phyloP scores from a whole-genome alignment of 257 asterid genomes.

The Ajuga chamaepitys region DNA sequence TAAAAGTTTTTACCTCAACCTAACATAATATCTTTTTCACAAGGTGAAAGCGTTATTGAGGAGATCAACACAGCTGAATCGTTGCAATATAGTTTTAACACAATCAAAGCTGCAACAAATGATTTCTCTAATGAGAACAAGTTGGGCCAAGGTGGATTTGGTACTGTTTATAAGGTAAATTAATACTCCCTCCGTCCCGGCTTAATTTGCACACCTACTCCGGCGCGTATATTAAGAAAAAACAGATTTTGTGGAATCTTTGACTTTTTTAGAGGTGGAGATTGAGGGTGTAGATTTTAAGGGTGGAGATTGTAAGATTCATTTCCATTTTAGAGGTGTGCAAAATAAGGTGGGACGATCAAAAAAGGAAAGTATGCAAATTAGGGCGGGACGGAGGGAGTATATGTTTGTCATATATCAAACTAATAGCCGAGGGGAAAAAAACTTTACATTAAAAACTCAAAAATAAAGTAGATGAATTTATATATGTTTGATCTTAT shows the following conservation, averaged over 20 bases:
- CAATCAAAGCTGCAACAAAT: slow-evolving; percentile 21
- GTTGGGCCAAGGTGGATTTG: slow-evolving; percentile 38
- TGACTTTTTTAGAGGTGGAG: too few species aligned
- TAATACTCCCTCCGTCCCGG: too few species aligned
- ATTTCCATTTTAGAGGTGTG: not conserved
- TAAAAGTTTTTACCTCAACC: not conserved
- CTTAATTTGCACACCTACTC: too few species aligned
- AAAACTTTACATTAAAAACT: not conserved
- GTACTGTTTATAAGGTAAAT: slow-evolving; percentile 29
- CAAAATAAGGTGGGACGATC: too few species aligned
- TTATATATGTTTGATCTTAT: not conserved
- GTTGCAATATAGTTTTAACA: slow-evolving; percentile 14
- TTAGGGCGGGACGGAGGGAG: too few species aligned
- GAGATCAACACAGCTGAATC: slow-evolving; percentile 17
- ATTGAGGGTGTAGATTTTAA: too few species aligned
- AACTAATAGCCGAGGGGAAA: not conserved
- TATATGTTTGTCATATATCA: not conserved
- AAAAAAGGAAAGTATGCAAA: too few species aligned
- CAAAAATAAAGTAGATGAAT: not conserved
- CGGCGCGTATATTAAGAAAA: too few species aligned
- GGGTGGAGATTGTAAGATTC: too few species aligned
- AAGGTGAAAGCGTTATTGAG: not conserved
- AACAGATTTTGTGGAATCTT: too few species aligned
- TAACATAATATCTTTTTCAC: not conserved
- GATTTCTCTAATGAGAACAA: slow-evolving; percentile 25